A percentile compares a stretch with the other conserved stretches of the same genome.
phyloP scores from a whole-genome alignment of 2,329 filamentous ascomycete species.

The Plenodomus tracheiphilus region DNA sequence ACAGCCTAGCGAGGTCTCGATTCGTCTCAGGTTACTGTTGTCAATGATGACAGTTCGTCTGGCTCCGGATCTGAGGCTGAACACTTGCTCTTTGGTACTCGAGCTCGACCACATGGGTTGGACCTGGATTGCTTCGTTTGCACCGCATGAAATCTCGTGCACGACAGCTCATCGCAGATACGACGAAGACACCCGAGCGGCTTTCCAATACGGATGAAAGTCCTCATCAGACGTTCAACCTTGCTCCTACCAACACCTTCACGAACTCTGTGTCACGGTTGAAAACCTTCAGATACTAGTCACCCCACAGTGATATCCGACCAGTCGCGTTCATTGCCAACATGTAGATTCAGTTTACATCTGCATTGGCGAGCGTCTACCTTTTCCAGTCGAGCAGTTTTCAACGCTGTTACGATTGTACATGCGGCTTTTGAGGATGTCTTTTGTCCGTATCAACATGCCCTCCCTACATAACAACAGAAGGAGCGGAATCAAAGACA shows the following conservation, averaged over 20 bases:
- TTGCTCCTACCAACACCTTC: slow-evolving; percentile 38
- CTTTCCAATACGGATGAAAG: slow-evolving; percentile 49
- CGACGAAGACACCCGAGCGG: slow-evolving; percentile 54
- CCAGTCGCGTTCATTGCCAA: slow-evolving; percentile 70
- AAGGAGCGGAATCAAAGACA: slow-evolving; percentile 90
- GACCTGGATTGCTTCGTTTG: slow-evolving; percentile 31
- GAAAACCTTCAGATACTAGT: slow-evolving; percentile 49
- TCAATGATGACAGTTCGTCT: slow-evolving; percentile 40
- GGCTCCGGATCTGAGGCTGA: slow-evolving; percentile 41
- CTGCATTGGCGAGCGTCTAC: slow-evolving; percentile 62
- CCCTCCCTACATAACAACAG: slow-evolving; percentile 59
- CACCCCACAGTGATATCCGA: slow-evolving; percentile 55
- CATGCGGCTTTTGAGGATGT: slow-evolving; percentile 93
- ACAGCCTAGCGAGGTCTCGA: slow-evolving; percentile 58
- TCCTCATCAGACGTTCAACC: slow-evolving; percentile 49
- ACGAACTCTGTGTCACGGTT: slow-evolving; percentile 57
- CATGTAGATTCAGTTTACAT: slow-evolving; percentile 55
- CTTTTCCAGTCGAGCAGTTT: slow-evolving; percentile 33
- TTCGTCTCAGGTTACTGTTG: slow-evolving; percentile 36
- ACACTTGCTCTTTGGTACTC: slow-evolving; percentile 5
- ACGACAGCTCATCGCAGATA: slow-evolving; percentile 8
- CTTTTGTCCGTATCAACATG: slow-evolving; percentile 78
- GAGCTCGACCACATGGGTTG: slow-evolving; percentile 22
- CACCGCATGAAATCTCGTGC: slow-evolving; percentile 18
- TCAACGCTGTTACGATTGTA: slow-evolving; percentile 36